Evolutionary conservation across 2,329 filamentous ascomycete species (phyloP), one percentile per base, ranked within the genome.

Genomic region (Aspergillus luchuensis): DNA sequence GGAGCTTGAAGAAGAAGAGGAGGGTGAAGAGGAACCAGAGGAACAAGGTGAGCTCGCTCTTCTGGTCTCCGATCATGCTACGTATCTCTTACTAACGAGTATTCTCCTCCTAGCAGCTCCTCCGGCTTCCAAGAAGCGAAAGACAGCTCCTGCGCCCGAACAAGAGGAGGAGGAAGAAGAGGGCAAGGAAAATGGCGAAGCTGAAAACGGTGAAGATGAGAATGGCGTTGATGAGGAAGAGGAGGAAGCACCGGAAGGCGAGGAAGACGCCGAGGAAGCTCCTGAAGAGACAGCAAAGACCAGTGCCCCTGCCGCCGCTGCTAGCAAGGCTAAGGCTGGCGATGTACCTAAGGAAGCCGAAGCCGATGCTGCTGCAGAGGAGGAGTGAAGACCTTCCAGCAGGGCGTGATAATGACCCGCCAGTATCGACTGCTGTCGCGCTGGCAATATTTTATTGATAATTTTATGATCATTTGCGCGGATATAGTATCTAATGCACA

Each of bases 311-410:
- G 69, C 74, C 61, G 69, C 69, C 1, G 62, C 69, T 30, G 77
- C 73, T 25, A 69, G 70, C 19, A 73, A 72, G 65, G 71, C 63
- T 8, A 78, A 74, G 72, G 73, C 63, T 23, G 65, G 48, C 15
- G 61, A 57, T 50, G 66, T 72, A 57, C 69, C 71, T 11, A 71
- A 73, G 65, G 72, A 74, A 56, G 52, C 72, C 50, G 77, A 79
- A 62, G 69, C 72, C 45, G 71, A 74, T 56, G 58, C 30, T 49
- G 70, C 63, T 58, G 71, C 68, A 28, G 71, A 71, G 47, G 61
- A 71, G 39, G 67, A 69, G 62, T 66, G 47, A 5, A 43, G 19
- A 48, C 17, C 25, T 43, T 56, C 19, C 30, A 17, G 30, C 17
- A 21, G 25, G 28, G 28, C n/a, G 49, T 38, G 7, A 36, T 53